A percentile compares a stretch with the other conserved stretches of the same genome.
Conservation (phyloP, 1,284 basidiomycete genomes). For the Omphalotus olearius region DNA sequence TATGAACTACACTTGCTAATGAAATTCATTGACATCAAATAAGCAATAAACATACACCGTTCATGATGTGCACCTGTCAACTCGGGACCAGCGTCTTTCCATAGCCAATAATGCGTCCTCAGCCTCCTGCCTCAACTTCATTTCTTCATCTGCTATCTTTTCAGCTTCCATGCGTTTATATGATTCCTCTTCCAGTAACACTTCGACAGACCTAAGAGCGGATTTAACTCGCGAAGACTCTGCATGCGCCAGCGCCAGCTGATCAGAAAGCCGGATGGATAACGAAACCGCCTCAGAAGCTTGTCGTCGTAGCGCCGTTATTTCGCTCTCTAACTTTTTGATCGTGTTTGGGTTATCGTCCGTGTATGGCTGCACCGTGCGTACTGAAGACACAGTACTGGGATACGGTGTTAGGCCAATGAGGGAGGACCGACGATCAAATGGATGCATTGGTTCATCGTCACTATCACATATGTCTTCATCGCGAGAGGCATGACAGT, state of each 20-base stretch:
- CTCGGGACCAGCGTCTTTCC: constrained; percentile 7
- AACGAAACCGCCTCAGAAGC: constrained; percentile 60
- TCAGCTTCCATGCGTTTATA: constrained; percentile 56
- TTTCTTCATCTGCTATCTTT: constrained; percentile 46
- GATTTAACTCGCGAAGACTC: constrained; percentile 52
- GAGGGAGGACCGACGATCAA: constrained; percentile 34
- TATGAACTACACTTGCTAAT: too few species aligned
- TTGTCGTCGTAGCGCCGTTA: constrained; percentile 55
- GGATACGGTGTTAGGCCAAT: constrained; percentile 23
- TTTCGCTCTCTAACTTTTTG: constrained; percentile 59
- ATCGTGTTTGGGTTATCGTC: constrained; percentile 37
- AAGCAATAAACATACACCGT: not conserved
- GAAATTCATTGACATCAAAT: too few species aligned
- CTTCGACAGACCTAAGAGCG: constrained; percentile 48
- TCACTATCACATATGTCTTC: constrained; percentile 34
- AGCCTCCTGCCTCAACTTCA: constrained; percentile 40
- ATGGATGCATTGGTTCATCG: constrained; percentile 51
- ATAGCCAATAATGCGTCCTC: constrained; percentile 27
- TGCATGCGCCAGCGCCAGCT: constrained; percentile 56
- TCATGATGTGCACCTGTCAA: not conserved
- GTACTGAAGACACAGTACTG: constrained; percentile 20
- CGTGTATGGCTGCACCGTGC: constrained; percentile 16
- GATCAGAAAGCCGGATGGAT: constrained; percentile 58
- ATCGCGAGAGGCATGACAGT: constrained; percentile 19
- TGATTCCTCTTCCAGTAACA: constrained; percentile 55